A percentile compares a stretch with the other conserved stretches of the same genome.
These are phyloP conservation scores for Pythium apleroticum DNA, from an alignment of 352 stramenopile genomes.

Conservation along the genomic window DNA sequence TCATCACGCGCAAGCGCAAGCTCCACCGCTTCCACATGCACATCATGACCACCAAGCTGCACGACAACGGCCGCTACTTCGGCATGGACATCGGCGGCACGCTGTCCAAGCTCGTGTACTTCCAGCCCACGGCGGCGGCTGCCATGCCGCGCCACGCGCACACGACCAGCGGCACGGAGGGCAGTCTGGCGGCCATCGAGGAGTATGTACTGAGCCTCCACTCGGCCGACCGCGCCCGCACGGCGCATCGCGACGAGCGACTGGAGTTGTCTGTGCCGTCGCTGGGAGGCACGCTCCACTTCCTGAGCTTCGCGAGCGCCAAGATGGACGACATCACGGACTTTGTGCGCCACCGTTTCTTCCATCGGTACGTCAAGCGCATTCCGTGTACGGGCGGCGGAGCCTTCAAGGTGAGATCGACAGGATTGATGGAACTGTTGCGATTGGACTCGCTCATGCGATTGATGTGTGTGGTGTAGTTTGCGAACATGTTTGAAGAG, in stretches of 20 bases:
- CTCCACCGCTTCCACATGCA: constrained; percentile 69
- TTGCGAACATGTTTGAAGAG: constrained; percentile 82
- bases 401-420: constrained; percentile 88
- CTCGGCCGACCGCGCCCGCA: constrained; percentile 34
- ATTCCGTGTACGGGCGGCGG: constrained; percentile 92
- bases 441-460: too few relatives aligned
- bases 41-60: constrained; percentile 63
- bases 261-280: constrained; percentile 72
- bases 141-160: constrained; percentile 25
- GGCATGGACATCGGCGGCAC: constrained; percentile 93
- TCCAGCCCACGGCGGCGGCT: constrained; percentile 62
- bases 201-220: constrained; percentile 49
- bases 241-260: constrained; percentile 53
- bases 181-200: constrained; percentile 55
- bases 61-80: constrained; percentile 77
- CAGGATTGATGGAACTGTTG: background rate
- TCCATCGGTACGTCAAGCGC: constrained; percentile 91
- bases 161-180: constrained; percentile 34
- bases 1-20: constrained; percentile 68
- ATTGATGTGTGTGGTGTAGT: constrained; percentile 30
- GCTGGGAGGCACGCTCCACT: constrained; percentile 94
- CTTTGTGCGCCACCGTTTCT: constrained; percentile 69
- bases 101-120: constrained; percentile 93
- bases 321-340: constrained; percentile 74
- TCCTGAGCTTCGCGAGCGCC: constrained; percentile 75